Conservation (phyloP, 805 yeast species). For the Pichia nanzhaoensis region DNA sequence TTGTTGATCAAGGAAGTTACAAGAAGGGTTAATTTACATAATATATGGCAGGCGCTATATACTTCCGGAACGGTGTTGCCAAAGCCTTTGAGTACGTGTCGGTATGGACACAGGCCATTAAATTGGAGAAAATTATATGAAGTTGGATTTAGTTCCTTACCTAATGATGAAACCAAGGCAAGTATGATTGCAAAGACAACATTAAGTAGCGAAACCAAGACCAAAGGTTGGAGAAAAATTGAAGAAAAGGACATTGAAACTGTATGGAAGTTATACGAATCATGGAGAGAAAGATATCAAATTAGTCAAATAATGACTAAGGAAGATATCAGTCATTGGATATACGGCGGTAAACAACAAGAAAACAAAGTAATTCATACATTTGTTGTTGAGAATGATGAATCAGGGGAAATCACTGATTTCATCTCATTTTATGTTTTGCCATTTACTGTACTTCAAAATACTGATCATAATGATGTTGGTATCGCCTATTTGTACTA, state of each 20-base stretch:
- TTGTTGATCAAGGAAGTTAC: conserved; percentile 91
- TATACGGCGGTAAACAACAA: conserved; percentile 43
- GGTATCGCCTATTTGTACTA: conserved; percentile 87
- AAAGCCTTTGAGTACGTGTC: conserved; percentile 80
- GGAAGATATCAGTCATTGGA: conserved; percentile 77
- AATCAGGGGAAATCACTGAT: conserved; percentile 68
- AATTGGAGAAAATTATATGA: conserved; percentile 87
- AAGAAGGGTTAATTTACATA: conserved; percentile 74
- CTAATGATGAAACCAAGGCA: conserved; percentile 59
- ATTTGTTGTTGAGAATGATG: conserved; percentile 61
- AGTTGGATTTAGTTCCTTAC: conserved; percentile 83
- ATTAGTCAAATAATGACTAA: conserved; percentile 58
- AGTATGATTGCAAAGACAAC: conserved; percentile 58
- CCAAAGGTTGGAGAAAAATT: conserved; percentile 55
- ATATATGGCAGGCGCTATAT: conserved; percentile 93
- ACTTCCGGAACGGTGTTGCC: conserved; percentile 92
- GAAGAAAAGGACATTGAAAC: conserved; percentile 53
- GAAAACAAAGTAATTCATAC: conserved; percentile 53
- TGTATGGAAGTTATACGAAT: conserved; percentile 50
- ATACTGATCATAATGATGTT: conserved; percentile 54
- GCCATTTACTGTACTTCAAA: conserved; percentile 76
- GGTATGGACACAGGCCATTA: conserved; percentile 90
- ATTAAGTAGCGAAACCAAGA: conserved; percentile 44
- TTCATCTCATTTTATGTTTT: conserved; percentile 83
- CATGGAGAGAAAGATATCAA: conserved; percentile 66